Evolutionary conservation across 345 rosid species (phyloP).

Genomic region (Pseudoturritis turrita): DNA sequence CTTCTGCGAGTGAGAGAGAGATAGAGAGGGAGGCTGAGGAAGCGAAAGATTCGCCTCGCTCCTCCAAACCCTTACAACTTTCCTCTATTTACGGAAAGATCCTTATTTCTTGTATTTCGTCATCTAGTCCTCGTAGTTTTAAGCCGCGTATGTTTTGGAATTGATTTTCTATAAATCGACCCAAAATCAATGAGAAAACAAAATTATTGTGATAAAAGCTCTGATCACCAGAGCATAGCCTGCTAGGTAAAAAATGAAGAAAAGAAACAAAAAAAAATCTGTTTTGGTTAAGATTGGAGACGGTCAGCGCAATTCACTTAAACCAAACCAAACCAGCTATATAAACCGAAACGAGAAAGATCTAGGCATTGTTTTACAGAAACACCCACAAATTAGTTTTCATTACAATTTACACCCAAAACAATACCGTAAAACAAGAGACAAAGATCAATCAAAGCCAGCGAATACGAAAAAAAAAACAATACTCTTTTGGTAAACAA

Average conservation of each 20-base stretch:
- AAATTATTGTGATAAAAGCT: no score
- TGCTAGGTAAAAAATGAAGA: no score
- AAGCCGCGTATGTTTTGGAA: no score
- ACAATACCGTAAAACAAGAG: neutral
- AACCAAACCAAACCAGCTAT: slow-evolving; percentile 3
- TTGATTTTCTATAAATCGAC: neutral
- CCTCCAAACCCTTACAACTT: slow-evolving; percentile 1
- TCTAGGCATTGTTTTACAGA: slow-evolving; percentile 1
- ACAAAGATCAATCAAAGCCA: slow-evolving; percentile 17
- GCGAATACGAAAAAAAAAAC: neutral
- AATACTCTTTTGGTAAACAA: slow-evolving; percentile 1
- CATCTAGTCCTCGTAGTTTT: neutral
- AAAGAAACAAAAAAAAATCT: no score
- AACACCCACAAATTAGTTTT: slow-evolving; percentile 4
- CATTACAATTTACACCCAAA: slow-evolving; percentile 21
- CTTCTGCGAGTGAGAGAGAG: neutral
- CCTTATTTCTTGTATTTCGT: neutral
- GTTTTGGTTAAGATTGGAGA: no score
- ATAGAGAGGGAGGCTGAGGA: slow-evolving; percentile 1
- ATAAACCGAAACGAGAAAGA: neutral
- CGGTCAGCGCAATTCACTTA: no score
- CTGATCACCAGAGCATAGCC: no score
- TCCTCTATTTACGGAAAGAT: neutral
- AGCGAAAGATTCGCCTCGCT: neutral
- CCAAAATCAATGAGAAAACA: no score